Evolutionary conservation across 306 rosid genomes (phyloP), one percentile per base, ranked within the genome.

Genomic region (Begonia peltatifolia): DNA sequence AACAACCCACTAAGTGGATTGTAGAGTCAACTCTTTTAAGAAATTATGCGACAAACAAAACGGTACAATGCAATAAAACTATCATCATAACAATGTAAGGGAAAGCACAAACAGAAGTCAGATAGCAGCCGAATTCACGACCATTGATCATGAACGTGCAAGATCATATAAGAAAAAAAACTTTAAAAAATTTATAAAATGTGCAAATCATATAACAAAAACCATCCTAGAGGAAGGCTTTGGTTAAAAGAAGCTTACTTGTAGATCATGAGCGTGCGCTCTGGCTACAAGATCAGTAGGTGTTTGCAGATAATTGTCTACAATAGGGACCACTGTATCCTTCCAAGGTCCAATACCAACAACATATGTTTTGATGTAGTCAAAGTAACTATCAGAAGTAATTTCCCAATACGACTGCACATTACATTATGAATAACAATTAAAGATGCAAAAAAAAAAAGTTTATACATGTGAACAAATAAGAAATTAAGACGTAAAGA

Each of bases 341-440:
- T 87, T 87, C 96, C 94, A 84, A 48, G 94, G 96, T 62, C 96
- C 96, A 58, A 87, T 87, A 52, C 96, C 96, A 15, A 84, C 80
- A 49, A 84, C 92, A 70, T 84, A 81, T 14, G 81, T 55, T 41
- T 73, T 79, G 49, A 87, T 87, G 72, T 70, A 87, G 69, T 63
- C 67, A 12, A 87, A 59, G 71, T 87, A 87, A 22, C 46, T 25
- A 69, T 84, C 92, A 12, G 94, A 87, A 52, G 86, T 87, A 55
- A 87, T 88, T 66, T 88, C 93, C 93, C 87, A 84, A 62, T 84
- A 88, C 13, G 97, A 67, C 95, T 88, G 93, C 87, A 75, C 56
- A 57, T 58, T 23, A 75, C 56, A 57, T 58, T 23, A 63, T 56
- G 35, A 53, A 38, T 42, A 50, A 20, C 44, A 42, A 50, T 47